Evolutionary conservation across 306 rosid genomes (phyloP).

Genomic region (Corylus americana): DNA sequence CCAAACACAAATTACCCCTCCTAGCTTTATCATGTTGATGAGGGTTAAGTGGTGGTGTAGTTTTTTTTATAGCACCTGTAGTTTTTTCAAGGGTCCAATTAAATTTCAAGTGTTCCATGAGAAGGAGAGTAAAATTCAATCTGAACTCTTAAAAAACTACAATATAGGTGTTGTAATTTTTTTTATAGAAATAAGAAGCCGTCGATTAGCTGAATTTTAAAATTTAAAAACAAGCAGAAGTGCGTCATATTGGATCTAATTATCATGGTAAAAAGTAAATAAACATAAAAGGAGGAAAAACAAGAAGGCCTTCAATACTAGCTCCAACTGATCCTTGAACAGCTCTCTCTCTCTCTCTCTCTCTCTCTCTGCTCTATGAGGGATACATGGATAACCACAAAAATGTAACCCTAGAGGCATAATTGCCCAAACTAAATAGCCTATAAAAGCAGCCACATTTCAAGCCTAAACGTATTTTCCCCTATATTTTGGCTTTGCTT

Average conservation of each 20-base stretch:
- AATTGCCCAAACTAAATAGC: neutral
- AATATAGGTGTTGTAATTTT: too few relatives aligned
- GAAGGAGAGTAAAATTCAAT: too few relatives aligned
- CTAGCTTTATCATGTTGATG: too few relatives aligned
- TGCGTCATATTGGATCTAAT: neutral
- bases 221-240: neutral
- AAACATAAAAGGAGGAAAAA: neutral
- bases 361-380: neutral
- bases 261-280: neutral
- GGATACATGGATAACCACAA: neutral
- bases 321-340: neutral
- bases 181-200: neutral
- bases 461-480: constrained; percentile 80
- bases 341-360: neutral
- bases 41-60: too few relatives aligned
- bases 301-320: neutral
- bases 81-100: too few relatives aligned
- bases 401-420: neutral
- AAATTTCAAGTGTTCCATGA: too few relatives aligned
- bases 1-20: too few relatives aligned
- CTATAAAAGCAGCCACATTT: neutral
- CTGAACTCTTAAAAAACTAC: too few relatives aligned
- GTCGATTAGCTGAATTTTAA: neutral
- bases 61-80: too few relatives aligned
- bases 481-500: constrained; percentile 79